Conservation (phyloP, 176 grass and related monocot genomes). For the Rhipidocladum racemiflorum region DNA sequence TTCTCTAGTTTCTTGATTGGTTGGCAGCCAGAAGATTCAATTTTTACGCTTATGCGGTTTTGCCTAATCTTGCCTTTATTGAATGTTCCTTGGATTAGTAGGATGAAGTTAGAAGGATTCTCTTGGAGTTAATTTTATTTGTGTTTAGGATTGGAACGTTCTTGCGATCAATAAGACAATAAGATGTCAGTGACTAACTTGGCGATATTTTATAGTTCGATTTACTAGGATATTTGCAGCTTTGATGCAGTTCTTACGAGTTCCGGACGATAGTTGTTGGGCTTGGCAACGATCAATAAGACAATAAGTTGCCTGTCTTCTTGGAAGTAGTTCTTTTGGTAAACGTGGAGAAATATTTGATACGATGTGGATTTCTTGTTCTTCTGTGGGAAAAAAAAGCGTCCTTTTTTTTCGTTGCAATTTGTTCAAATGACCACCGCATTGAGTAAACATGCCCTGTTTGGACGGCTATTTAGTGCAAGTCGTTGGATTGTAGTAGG, state of each 20-base stretch:
- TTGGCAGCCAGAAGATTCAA: not conserved
- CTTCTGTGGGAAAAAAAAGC: not conserved
- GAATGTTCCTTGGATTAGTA: not conserved
- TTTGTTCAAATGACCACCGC: not conserved
- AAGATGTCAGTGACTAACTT: not conserved
- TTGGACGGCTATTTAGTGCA: not conserved
- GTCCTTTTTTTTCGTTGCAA: not conserved
- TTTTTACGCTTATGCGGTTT: not conserved
- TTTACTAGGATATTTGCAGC: not conserved
- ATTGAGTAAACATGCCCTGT: not conserved
- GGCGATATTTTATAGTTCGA: not conserved
- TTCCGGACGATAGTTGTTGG: not conserved
- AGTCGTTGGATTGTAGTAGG: not conserved
- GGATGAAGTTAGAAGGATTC: not conserved
- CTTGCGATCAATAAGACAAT: not conserved
- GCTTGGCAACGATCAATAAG: not conserved
- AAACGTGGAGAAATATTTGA: not conserved
- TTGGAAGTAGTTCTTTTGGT: not conserved
- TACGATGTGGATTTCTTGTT: not conserved
- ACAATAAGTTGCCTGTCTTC: too few species aligned
- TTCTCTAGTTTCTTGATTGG: not conserved
- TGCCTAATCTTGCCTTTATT: not conserved
- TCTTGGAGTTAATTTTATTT: not conserved
- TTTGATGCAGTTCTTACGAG: not conserved
- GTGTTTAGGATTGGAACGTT: not conserved